Base-by-base conservation (phyloP, 2,329 filamentous ascomycete genomes). In the Rutstroemia sp. region DNA sequence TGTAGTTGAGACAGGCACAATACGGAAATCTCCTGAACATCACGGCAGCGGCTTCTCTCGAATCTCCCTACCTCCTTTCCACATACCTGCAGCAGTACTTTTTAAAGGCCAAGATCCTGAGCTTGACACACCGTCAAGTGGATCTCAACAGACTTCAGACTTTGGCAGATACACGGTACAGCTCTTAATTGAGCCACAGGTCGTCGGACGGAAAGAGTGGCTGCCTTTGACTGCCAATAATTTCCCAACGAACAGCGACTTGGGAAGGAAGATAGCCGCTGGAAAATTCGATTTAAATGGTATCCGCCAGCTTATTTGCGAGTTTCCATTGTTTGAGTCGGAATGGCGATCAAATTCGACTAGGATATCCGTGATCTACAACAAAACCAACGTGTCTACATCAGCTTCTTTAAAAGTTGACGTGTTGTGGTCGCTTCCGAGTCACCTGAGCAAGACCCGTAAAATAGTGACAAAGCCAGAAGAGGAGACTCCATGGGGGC, bases 351-450 rank as follows among this genome's bases (percentile, higher is more conserved):
- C 30, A 12, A 25, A 23, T 2, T 34, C 53, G 19, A 21, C 34
- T 42, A 39, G 42, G 12, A 38, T 56, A n/a, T 36, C 25, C 9
- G 8, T 50, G 34, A 56, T 36, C 51, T 60, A 52, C 39, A 39
- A 14, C 30, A 44, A 19, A 40, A 48, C 10, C 56, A 63, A 30
- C 39, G 27, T 56, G 36, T 21, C 21, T 17, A 56, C 54, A 19
- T 56, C 40, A 16, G 48, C 42, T 38, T 56, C 25, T 16, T 48
- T 67, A 21, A 51, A 59, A 2, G 12, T 63, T 10, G 30, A 61
- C 17, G 46, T 67, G 25, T 44, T 50, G 39, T 68, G 65, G 65
- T 57, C 63, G 2, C 49, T 64, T 27, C 65, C 65, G 25, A 61
- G 51, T 48, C 52, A 57, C 30, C 9, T 60, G 16, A 51, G n/a